A percentile compares a stretch with the other conserved stretches of the same genome.
These are phyloP conservation scores for Psilocybe cubensis DNA, from an alignment of 768 basidiomycete genomes.

Conservation along the genomic window DNA sequence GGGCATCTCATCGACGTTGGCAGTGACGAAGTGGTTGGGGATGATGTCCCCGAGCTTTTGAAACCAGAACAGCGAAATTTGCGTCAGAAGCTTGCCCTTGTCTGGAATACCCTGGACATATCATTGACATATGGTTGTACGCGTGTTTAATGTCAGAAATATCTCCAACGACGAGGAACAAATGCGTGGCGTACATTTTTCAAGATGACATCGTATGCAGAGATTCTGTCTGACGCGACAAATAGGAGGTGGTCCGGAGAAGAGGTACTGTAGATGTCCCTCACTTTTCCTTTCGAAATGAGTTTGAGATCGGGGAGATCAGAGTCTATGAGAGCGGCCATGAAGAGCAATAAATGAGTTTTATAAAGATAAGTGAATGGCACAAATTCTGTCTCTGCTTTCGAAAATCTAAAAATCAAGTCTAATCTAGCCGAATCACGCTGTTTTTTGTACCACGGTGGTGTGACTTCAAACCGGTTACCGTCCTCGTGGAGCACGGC, in stretches of 20 bases:
- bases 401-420: too few relatives aligned
- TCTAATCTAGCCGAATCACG: too few relatives aligned
- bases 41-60: slow-evolving; percentile 76
- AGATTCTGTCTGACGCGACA: slow-evolving; percentile 94
- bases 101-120: slow-evolving; percentile 82
- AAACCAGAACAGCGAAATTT: slow-evolving; percentile 97
- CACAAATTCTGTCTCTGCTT: too few relatives aligned
- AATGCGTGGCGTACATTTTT: slow-evolving; percentile 71
- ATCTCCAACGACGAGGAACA: not conserved
- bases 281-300: slow-evolving; percentile 91
- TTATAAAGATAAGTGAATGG: not conserved
- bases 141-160: not conserved
- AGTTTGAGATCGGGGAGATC: slow-evolving; percentile 66
- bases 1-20: slow-evolving; percentile 82
- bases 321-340: slow-evolving; percentile 52
- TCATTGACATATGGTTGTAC: not conserved
- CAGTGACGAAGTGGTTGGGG: slow-evolving; percentile 89
- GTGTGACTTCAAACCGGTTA: not conserved
- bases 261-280: slow-evolving; percentile 87
- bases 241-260: slow-evolving; percentile 80
- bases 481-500: too few relatives aligned
- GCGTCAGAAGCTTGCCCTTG: slow-evolving; percentile 89
- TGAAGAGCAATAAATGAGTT: slow-evolving; percentile 1
- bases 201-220: slow-evolving; percentile 95
- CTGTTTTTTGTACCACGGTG: not conserved